Base-by-base conservation (phyloP, 2,329 filamentous ascomycete genomes). In the Fusarium gaditjirri region DNA sequence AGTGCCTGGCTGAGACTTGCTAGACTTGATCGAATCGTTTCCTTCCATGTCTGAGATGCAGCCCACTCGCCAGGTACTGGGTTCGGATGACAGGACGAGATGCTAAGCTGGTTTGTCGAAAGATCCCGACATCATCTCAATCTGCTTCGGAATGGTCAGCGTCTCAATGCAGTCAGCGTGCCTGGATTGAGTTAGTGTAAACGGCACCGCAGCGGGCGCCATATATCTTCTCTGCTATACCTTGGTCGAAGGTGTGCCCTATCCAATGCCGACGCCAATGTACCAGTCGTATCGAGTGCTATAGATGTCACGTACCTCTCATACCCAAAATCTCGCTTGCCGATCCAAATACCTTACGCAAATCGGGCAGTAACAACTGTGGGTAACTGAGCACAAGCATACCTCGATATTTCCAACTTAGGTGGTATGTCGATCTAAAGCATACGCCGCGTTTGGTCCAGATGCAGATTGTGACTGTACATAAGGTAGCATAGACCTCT, bases 261-360 rank as follows among this genome's bases (percentile, higher is more conserved):
- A 35, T 27, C 36, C 39, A 36, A 33, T 57, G 44, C 44, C 35
- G 39, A 44, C 49, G 57, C 39, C 41, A 49, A 68, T 54, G 65
- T 56, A 68, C 23, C 23, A 27, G 23, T 53, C 19, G 57, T 56
- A 44, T 67, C 29, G 21, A 31, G 41, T 55, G 35, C 43, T 46
- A 27, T 36, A 43, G 27, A 33, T 35, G 41, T 61, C 36, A 35
- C 29, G 53, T 44, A 56, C 35, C 44, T 54, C 44, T 62, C 64
- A 68, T 60, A 61, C 49, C 56, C 49, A 36, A 68, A 65, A 68
- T 68, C 64, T 66, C 64, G 65, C 64, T 57, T 68, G 64, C 25
- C 47, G 65, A 68, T 68, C 64, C 19, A 62, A 68, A 68, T 68
- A 63, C 38, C 17, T 23, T n/a, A 42, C 31, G 42, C 33, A 39